These are phyloP conservation scores for Globisporangium mamillatum DNA, from an alignment of 352 stramenopile genomes.

Conservation along the genomic window DNA sequence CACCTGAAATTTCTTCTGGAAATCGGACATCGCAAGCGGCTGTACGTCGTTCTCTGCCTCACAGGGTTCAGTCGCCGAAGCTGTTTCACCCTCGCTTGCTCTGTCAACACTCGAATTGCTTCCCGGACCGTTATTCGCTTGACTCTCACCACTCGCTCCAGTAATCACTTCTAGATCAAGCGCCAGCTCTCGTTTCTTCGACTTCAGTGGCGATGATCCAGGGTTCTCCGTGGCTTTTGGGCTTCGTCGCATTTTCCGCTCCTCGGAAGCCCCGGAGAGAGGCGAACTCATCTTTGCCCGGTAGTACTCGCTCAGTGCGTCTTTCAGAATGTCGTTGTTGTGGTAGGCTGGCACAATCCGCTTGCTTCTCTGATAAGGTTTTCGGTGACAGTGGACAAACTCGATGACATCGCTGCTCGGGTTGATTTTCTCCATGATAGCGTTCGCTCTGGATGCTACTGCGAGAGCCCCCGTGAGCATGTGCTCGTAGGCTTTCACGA, in stretches of 20 bases:
- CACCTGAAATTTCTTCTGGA: slow-evolving; percentile 85
- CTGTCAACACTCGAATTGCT: slow-evolving; percentile 1
- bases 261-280: slow-evolving; percentile 11
- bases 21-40: slow-evolving; percentile 58
- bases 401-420: slow-evolving; percentile 51
- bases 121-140: background rate
- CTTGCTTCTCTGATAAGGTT: slow-evolving; percentile 44
- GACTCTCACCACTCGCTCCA: background rate
- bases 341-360: slow-evolving; percentile 45
- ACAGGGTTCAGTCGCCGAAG: slow-evolving; percentile 15
- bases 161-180: slow-evolving; percentile 18
- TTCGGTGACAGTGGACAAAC: slow-evolving; percentile 57
- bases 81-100: slow-evolving; percentile 5
- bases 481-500: slow-evolving; percentile 70
- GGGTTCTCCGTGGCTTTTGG: slow-evolving; percentile 6
- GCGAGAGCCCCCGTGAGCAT: slow-evolving; percentile 38
- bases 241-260: slow-evolving; percentile 14
- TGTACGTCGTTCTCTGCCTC: slow-evolving; percentile 35
- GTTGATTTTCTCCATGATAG: slow-evolving; percentile 52
- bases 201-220: slow-evolving; percentile 9
- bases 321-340: slow-evolving; percentile 48
- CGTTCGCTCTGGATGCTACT: slow-evolving; percentile 35
- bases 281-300: slow-evolving; percentile 19
- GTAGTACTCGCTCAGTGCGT: slow-evolving; percentile 52
- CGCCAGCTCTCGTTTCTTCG: slow-evolving; percentile 5